Conservation (phyloP, 768 basidiomycete species). For the Tulasnella sp. region DNA sequence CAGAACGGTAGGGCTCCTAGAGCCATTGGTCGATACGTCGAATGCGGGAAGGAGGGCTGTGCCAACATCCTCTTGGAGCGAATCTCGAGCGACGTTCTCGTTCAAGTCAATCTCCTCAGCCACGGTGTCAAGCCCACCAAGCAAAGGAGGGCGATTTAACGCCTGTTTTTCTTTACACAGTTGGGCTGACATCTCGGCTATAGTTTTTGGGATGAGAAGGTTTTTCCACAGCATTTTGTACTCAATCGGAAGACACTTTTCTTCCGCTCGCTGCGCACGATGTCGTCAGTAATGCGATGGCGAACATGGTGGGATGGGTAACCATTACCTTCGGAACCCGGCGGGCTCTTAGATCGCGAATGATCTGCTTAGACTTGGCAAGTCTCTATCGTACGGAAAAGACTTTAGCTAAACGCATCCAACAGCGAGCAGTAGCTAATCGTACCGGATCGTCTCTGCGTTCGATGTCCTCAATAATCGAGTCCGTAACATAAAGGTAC, state of each 20-base stretch:
- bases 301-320: not conserved
- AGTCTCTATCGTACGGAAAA: conserved; percentile 49
- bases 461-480: conserved; percentile 61
- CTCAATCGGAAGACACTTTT: conserved; percentile 48
- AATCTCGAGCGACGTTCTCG: conserved; percentile 2
- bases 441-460: conserved; percentile 50
- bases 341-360: conserved; percentile 58
- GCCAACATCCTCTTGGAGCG: conserved; percentile 3
- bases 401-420: not conserved
- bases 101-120: conserved; percentile 7
- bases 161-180: conserved; percentile 12
- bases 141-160: not conserved
- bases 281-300: not conserved
- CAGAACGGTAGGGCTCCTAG: conserved; percentile 39
- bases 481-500: conserved; percentile 65
- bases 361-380: conserved; percentile 53
- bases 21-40: not conserved
- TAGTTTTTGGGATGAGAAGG: conserved; percentile 18
- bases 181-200: conserved; percentile 24
- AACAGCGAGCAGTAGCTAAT: not conserved
- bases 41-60: not conserved
- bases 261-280: conserved; percentile 49
- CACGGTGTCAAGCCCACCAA: not conserved
- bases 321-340: conserved; percentile 55
- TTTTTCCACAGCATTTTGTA: conserved; percentile 34